These are phyloP conservation scores for Chaetomiaceae sp. DNA, from an alignment of 2,329 filamentous ascomycete genomes.

Conservation along the genomic window DNA sequence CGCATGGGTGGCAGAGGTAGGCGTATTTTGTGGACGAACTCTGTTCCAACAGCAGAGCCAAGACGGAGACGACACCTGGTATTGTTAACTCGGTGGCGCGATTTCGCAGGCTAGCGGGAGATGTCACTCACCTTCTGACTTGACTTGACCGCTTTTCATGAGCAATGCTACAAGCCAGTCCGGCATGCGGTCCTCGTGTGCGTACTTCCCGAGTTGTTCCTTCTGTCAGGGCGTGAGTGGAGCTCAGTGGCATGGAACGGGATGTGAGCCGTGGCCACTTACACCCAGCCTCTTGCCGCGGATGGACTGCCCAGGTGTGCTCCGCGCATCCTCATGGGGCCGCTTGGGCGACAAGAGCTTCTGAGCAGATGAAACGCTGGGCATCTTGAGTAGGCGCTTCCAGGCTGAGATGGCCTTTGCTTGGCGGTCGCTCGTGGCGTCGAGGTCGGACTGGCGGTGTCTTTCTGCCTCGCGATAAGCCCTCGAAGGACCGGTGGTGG, in stretches of 20 bases:
- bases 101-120: too few relatives aligned
- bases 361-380: slow-evolving; percentile 21
- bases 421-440: slow-evolving; percentile 13
- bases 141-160: slow-evolving; percentile 52
- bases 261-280: background rate
- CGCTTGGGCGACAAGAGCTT: slow-evolving; percentile 10
- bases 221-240: slow-evolving; percentile 29
- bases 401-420: slow-evolving; percentile 29
- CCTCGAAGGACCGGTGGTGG: slow-evolving; percentile 12
- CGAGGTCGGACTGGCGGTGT: slow-evolving; percentile 12
- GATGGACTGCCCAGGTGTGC: background rate
- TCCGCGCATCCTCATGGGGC: slow-evolving; percentile 4
- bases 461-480: slow-evolving; percentile 17
- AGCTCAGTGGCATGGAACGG: background rate
- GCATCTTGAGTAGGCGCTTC: slow-evolving; percentile 27
- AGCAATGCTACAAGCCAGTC: slow-evolving; percentile 60
- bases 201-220: slow-evolving; percentile 66
- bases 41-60: slow-evolving; percentile 59
- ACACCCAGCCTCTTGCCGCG: slow-evolving; percentile 24
- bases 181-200: slow-evolving; percentile 71
- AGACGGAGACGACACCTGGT: slow-evolving; percentile 54
- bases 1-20: slow-evolving; percentile 72
- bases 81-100: slow-evolving; percentile 37
- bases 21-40: slow-evolving; percentile 62
- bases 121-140: slow-evolving; percentile 41